A percentile compares a stretch with the other conserved stretches of the same genome.
phyloP scores from a whole-genome alignment of 305 asterid species.

The Fraxinus nigra region DNA sequence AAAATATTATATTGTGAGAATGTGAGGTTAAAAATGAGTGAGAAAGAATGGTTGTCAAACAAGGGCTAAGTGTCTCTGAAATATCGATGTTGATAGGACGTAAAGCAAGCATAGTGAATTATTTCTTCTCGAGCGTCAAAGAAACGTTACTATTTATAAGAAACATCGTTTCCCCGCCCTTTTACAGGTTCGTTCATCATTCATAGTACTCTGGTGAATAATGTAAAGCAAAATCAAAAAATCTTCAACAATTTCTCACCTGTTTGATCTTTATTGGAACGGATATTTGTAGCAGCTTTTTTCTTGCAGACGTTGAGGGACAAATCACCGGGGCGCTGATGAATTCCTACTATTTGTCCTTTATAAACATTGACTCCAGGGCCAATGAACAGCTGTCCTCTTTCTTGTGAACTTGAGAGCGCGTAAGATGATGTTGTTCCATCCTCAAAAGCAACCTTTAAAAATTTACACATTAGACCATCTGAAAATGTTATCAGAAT shows the following conservation, averaged over 20 bases:
- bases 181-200: background rate
- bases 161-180: background rate
- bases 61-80: background rate
- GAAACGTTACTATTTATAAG: background rate
- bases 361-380: slow-evolving; percentile 88
- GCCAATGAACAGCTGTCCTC: slow-evolving; percentile 86
- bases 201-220: background rate
- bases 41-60: background rate
- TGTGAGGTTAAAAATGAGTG: background rate
- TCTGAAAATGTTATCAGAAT: background rate
- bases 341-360: slow-evolving; percentile 95
- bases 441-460: slow-evolving; percentile 87
- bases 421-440: slow-evolving; percentile 94
- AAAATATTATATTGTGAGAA: background rate
- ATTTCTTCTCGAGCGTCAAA: background rate
- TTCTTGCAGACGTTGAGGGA: slow-evolving; percentile 94
- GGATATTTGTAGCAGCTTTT: slow-evolving; percentile 93
- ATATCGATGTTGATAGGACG: background rate
- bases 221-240: slow-evolving; percentile 3
- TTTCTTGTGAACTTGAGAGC: slow-evolving; percentile 84
- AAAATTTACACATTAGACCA: background rate
- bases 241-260: slow-evolving; percentile 40
- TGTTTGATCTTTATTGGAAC: slow-evolving; percentile 88
- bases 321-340: slow-evolving; percentile 96
- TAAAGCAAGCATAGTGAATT: background rate